Evolutionary conservation across 345 rosid genomes (phyloP), one percentile per base, ranked within the genome.

Genomic region (Murraya paniculata): DNA sequence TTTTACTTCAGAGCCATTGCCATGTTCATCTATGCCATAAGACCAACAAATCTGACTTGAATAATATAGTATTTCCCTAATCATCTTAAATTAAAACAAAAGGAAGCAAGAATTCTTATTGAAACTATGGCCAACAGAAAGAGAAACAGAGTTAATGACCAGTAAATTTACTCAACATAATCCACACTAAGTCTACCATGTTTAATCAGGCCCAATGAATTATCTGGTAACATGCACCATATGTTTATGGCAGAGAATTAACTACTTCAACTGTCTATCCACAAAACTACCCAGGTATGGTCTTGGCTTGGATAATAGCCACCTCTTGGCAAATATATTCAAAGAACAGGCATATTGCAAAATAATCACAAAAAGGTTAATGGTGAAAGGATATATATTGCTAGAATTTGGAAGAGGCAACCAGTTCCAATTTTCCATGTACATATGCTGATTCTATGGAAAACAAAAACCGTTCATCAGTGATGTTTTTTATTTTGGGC

Each of bases 161-260:
- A 1, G n/a, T 21, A 24, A 50, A 36, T 53, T 59, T 14, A 35
- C 25, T 56, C 58, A 62, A 55, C 18, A 24, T 36, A 25, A 57
- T 55, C 72, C 57, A 33, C 25, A 68, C 39, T 31, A 36, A 58
- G 33, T 35, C 77, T 56, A 72, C 53, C 41, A 38, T 41, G 80
- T 48, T 27, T 60, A 31, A 31, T 56, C 24, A 36, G 4, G 28
- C 72, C 70, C 38, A 25, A 19, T 55, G 22, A 68, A 41, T 24
- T 38, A 73, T 33, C 64, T 2, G 38, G 25, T 24, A 64, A 31
- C 48, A 59, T 28, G 28, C 28, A 73, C 71, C 64, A 60, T 30
- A 73, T 24, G 74, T 45, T 41, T 35, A 59, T 31, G 35, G 59
- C 25, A 25, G 33, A 33, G 55, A 61, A 66, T 31, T 59, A 39